These are phyloP conservation scores for Trichoderma brevicompactum DNA, from an alignment of 2,329 filamentous ascomycete genomes.

Conservation along the genomic window DNA sequence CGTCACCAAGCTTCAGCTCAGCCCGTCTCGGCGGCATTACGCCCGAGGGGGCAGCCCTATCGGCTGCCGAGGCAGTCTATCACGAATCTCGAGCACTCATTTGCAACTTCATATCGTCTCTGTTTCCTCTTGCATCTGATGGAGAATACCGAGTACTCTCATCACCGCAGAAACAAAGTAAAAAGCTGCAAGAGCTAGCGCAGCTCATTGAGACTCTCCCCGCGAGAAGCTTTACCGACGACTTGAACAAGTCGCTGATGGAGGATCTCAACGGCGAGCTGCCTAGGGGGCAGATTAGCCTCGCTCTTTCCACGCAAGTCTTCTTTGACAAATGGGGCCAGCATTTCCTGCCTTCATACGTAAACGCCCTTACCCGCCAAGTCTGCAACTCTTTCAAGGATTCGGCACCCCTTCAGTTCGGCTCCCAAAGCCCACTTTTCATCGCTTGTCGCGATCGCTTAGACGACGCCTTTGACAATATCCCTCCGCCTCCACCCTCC, in stretches of 20 bases:
- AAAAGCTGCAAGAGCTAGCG: slow-evolving; percentile 38
- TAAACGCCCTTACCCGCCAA: slow-evolving; percentile 60
- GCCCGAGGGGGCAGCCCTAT: slow-evolving; percentile 35
- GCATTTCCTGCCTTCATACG: slow-evolving; percentile 62
- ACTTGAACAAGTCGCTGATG: slow-evolving; percentile 52
- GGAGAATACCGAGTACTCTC: slow-evolving; percentile 27
- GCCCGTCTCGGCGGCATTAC: slow-evolving; percentile 31
- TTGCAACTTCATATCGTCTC: slow-evolving; percentile 53
- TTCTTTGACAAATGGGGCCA: slow-evolving; percentile 58
- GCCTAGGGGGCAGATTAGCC: slow-evolving; percentile 54
- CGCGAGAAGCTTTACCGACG: slow-evolving; percentile 43
- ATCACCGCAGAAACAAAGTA: slow-evolving; percentile 32
- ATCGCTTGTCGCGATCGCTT: slow-evolving; percentile 53
- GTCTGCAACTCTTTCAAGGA: slow-evolving; percentile 67
- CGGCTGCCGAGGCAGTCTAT: slow-evolving; percentile 50
- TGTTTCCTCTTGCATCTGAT: slow-evolving; percentile 45
- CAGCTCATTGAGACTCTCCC: slow-evolving; percentile 44
- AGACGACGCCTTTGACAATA: slow-evolving; percentile 53
- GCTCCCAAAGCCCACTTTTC: slow-evolving; percentile 57
- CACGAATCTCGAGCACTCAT: slow-evolving; percentile 57
- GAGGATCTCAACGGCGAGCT: slow-evolving; percentile 52
- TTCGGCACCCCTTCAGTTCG: slow-evolving; percentile 59
- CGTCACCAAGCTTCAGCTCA: background rate
- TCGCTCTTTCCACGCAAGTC: slow-evolving; percentile 47
- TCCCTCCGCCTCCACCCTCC: slow-evolving; percentile 51